Conservation (phyloP, 129 eudicot species). For the Arctium minus region DNA sequence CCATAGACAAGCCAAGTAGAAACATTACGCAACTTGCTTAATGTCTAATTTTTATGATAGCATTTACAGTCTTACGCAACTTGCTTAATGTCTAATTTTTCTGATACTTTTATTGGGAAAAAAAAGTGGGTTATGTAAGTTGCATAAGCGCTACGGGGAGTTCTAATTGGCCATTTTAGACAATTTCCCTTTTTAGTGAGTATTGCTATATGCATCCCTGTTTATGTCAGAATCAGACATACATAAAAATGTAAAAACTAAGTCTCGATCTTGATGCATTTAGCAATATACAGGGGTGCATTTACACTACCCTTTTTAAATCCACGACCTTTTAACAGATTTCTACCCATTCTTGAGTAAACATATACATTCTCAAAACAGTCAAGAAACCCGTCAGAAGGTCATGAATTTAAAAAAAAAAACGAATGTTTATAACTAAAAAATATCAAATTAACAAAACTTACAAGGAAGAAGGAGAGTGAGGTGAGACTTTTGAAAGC, state of each 20-base stretch:
- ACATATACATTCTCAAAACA: background rate
- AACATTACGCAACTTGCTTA: too few relatives aligned
- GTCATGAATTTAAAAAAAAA: background rate
- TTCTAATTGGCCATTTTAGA: too few relatives aligned
- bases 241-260: too few relatives aligned
- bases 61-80: too few relatives aligned
- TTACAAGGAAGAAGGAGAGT: constrained; percentile 81
- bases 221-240: background rate
- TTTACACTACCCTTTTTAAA: background rate
- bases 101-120: too few relatives aligned
- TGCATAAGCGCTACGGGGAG: too few relatives aligned
- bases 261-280: too few relatives aligned
- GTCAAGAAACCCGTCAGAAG: background rate
- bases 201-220: background rate
- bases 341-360: background rate
- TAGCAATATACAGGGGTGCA: background rate
- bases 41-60: too few relatives aligned
- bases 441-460: constrained; percentile 9
- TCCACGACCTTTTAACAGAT: background rate
- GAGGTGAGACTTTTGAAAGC: constrained; percentile 66
- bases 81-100: too few relatives aligned
- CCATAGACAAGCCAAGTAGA: too few relatives aligned
- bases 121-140: too few relatives aligned
- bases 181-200: background rate
- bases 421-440: background rate